These are phyloP conservation scores for Trichoderma lentiforme DNA, from an alignment of 2,329 filamentous ascomycete genomes.

Conservation along the genomic window DNA sequence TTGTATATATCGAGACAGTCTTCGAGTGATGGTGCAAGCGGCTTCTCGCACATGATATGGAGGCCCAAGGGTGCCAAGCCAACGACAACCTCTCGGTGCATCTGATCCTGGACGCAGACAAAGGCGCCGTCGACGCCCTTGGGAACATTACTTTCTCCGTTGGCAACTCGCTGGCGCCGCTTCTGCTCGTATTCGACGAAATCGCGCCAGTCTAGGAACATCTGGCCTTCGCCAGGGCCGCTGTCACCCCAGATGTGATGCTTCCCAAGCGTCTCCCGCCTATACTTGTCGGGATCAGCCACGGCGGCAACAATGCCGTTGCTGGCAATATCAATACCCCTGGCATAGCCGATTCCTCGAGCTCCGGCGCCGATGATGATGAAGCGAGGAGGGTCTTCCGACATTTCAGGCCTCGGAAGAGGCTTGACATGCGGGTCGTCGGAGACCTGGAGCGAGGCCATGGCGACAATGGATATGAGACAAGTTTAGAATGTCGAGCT, in stretches of 20 bases:
- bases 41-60: conserved; percentile 95
- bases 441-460: conserved; percentile 26
- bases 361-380: conserved; percentile 81
- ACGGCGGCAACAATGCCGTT: conserved; percentile 71
- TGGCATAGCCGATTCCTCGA: conserved; percentile 71
- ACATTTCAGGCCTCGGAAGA: conserved; percentile 43
- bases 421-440: conserved; percentile 22
- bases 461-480: neutral
- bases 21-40: conserved; percentile 72
- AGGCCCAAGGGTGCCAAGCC: conserved; percentile 67
- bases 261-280: conserved; percentile 66
- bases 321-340: conserved; percentile 61
- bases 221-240: conserved; percentile 56
- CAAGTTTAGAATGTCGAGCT: neutral
- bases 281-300: conserved; percentile 76
- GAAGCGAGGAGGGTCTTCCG: conserved; percentile 58
- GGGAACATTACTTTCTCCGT: conserved; percentile 45
- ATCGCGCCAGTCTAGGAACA: conserved; percentile 70
- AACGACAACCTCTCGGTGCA: conserved; percentile 77
- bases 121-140: conserved; percentile 61
- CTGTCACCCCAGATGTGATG: conserved; percentile 68
- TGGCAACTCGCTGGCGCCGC: conserved; percentile 53
- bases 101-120: conserved; percentile 76
- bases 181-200: conserved; percentile 70
- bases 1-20: conserved; percentile 76